Evolutionary conservation across 2,329 filamentous ascomycete genomes (phyloP).

Genomic region (Orbilia brochopaga): DNA sequence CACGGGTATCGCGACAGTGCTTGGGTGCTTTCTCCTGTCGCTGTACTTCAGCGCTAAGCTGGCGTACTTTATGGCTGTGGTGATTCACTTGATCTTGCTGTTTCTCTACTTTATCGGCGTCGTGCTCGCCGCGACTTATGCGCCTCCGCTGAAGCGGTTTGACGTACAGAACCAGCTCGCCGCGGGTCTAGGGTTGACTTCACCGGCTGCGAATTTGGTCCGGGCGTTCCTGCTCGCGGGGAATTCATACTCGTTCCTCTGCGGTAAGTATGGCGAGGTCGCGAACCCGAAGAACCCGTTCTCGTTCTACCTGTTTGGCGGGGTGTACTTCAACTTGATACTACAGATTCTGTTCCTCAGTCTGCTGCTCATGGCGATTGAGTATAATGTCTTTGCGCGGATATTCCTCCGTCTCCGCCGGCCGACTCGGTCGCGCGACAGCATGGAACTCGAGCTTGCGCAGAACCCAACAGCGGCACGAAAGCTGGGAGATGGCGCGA

Average conservation of each 20-base stretch:
- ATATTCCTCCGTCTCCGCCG: conserved; percentile 52
- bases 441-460: conserved; percentile 58
- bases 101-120: conserved; percentile 75
- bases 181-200: conserved; percentile 74
- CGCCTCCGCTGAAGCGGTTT: conserved; percentile 73
- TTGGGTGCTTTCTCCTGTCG: conserved; percentile 81
- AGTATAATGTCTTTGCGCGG: conserved; percentile 67
- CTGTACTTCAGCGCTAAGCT: conserved; percentile 59
- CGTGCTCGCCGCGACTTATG: conserved; percentile 74
- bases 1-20: conserved; percentile 77
- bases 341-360: conserved; percentile 77
- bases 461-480: neutral
- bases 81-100: conserved; percentile 67
- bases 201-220: conserved; percentile 77
- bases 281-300: conserved; percentile 68
- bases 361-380: conserved; percentile 75
- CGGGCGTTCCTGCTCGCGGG: conserved; percentile 76
- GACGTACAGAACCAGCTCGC: conserved; percentile 71
- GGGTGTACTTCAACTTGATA: conserved; percentile 81
- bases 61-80: conserved; percentile 26
- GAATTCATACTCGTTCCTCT: conserved; percentile 83
- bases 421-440: conserved; percentile 58
- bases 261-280: conserved; percentile 68
- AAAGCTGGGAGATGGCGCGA: neutral
- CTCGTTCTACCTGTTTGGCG: conserved; percentile 69